Evolutionary conservation across 306 rosid genomes (phyloP).

Genomic region (Hippophae rhamnoides): DNA sequence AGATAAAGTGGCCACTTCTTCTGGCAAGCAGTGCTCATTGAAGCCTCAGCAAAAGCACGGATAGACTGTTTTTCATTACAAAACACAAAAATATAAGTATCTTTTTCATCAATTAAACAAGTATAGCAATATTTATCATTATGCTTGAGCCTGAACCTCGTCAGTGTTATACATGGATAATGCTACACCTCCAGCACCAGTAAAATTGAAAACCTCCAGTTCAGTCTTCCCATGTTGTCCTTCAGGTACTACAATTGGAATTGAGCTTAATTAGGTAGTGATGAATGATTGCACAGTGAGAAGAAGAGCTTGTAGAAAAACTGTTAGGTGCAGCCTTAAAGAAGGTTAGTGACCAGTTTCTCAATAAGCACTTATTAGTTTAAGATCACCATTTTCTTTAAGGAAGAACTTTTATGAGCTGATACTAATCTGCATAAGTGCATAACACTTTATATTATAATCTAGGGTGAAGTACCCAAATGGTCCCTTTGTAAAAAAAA

Average conservation of each 20-base stretch:
- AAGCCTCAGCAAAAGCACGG: slow-evolving; percentile 74
- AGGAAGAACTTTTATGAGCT: slow-evolving; percentile 10
- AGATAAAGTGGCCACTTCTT: slow-evolving; percentile 95
- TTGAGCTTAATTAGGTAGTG: not conserved
- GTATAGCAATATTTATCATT: not conserved
- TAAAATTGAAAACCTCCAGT: slow-evolving; percentile 67
- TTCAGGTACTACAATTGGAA: slow-evolving; percentile 45
- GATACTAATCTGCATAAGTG: too few species aligned
- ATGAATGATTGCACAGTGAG: not conserved
- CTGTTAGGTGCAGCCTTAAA: too few species aligned
- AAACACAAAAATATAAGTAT: not conserved
- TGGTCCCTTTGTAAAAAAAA: too few species aligned
- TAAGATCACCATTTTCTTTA: not conserved
- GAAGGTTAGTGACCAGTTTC: too few species aligned
- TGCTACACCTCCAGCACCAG: slow-evolving; percentile 86
- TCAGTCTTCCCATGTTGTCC: slow-evolving; percentile 52
- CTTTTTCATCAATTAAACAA: too few species aligned
- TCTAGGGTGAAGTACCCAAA: too few species aligned
- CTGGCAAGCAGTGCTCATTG: slow-evolving; percentile 73
- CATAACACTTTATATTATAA: too few species aligned
- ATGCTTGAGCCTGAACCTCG: slow-evolving; percentile 42
- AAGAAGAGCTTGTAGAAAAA: not conserved
- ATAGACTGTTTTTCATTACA: slow-evolving; percentile 51
- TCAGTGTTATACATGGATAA: slow-evolving; percentile 90
- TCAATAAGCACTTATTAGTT: too few species aligned